phyloP scores from a whole-genome alignment of 176 grass and related monocot species.

The Oryza brachyantha region DNA sequence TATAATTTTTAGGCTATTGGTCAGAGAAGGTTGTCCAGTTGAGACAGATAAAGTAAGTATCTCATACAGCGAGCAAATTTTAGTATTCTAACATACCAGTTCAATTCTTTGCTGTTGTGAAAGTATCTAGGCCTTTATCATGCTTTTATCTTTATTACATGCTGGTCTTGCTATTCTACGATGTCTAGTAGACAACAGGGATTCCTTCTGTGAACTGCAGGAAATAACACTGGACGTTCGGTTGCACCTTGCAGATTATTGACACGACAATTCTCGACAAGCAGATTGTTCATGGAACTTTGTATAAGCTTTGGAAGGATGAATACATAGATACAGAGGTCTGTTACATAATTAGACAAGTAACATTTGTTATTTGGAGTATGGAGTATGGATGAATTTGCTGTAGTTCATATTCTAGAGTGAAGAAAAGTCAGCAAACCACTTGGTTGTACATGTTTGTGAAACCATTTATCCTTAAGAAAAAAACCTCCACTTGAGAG shows the following conservation, averaged over 20 bases:
- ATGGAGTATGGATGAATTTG: neutral
- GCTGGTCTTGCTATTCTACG: conserved; percentile 16
- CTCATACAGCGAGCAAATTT: conserved; percentile 18
- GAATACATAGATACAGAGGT: conserved; percentile 68
- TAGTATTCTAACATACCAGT: neutral
- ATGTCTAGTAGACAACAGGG: conserved; percentile 13
- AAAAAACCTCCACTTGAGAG: neutral
- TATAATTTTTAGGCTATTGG: conserved; percentile 76
- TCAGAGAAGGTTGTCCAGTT: conserved; percentile 32
- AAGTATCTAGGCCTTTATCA: neutral
- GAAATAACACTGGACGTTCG: conserved; percentile 9
- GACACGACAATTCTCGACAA: conserved; percentile 73
- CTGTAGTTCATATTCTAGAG: neutral
- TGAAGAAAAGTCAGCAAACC: neutral
- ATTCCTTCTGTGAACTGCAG: conserved; percentile 19
- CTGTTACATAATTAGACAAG: neutral
- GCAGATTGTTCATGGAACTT: conserved; percentile 61
- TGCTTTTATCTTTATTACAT: conserved; percentile 28
- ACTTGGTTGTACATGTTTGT: neutral
- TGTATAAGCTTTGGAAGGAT: conserved; percentile 83
- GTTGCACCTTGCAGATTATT: conserved; percentile 65
- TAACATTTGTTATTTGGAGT: neutral
- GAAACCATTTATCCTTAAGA: neutral
- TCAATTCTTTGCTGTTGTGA: conserved; percentile 8
- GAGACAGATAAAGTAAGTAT: conserved; percentile 80